A percentile compares a stretch with the other conserved stretches of the same genome.
Conservation (phyloP, 1,139 yeast species). For the Debaryomyces coudertii region DNA sequence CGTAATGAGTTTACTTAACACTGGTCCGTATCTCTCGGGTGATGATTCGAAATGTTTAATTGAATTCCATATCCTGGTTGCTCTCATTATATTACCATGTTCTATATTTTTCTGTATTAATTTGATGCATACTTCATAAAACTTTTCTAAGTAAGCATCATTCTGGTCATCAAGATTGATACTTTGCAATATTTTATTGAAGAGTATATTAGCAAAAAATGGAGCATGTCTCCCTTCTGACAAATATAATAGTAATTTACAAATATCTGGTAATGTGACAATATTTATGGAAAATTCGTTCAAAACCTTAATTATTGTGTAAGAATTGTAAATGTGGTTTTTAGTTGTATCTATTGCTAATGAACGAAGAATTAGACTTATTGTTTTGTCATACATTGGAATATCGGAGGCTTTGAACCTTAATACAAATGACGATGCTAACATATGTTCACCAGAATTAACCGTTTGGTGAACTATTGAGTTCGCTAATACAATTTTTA, state of each 20-base stretch:
- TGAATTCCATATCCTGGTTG: conserved; percentile 4
- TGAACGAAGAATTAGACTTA: conserved; percentile 14
- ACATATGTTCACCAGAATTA: conserved; percentile 26
- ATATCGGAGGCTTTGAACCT: conserved; percentile 11
- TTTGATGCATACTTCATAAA: not conserved
- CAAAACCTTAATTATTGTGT: conserved; percentile 12
- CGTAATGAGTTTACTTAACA: not conserved
- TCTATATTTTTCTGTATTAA: conserved; percentile 9
- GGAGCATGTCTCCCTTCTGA: conserved; percentile 11
- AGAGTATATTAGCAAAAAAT: conserved; percentile 22
- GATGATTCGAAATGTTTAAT: not conserved
- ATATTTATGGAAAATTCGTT: conserved; percentile 10
- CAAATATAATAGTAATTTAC: conserved; percentile 14
- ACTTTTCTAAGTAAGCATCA: not conserved
- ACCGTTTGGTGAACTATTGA: conserved; percentile 17
- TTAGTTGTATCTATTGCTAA: conserved; percentile 14
- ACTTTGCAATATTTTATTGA: conserved; percentile 11
- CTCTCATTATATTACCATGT: conserved; percentile 8
- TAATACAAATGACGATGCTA: conserved; percentile 26
- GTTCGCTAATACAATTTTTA: conserved; percentile 11
- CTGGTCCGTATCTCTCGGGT: not conserved
- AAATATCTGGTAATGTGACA: conserved; percentile 15
- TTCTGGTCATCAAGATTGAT: not conserved
- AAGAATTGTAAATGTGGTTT: conserved; percentile 13
- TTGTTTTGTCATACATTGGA: conserved; percentile 4